Evolutionary conservation across 352 stramenopile genomes (phyloP), one percentile per base, ranked within the genome.

Genomic region (Globisporangium acanthophoron): DNA sequence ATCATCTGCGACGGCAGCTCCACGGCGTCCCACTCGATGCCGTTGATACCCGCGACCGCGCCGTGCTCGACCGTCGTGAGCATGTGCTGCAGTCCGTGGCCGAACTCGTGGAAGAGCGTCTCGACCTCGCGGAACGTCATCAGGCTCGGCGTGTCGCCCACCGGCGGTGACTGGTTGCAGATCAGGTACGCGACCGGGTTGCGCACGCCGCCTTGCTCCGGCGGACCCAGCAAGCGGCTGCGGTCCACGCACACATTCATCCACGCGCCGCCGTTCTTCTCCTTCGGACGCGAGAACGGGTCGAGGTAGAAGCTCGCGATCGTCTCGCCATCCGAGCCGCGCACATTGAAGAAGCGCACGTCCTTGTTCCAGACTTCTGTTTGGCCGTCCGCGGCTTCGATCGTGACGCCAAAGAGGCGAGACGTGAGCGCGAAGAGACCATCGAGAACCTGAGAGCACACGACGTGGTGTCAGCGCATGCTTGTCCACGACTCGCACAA

Each of bases 1-100:
- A 99, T 99, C 79, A 99, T 99, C 76, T 99, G 97, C 12, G 88
- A 98, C 27, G 97, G 97, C 18, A 98, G 75, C 69, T 99, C 97
- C 3, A 99, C 96, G 15, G 97, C 97, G 79, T 99, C 97, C 96
- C 96, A 99, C 73, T 99, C 96, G 16, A 99, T 87, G 48, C 92
- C 93, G 68, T 98, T 99, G 72, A 99, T 98, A 16, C 96, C 96
- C 5, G 96, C 93, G 40, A 98, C 95, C 50, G 97, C 96, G 58
- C 92, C 94, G 62, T 99, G 90, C 48, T 96, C 85, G 52, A 98
- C 94, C 21, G 77, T 90, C 16, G 97, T 99, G 6, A 99, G 85
- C 97, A 99, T 99, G 76, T 99, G 97, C 74, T 99, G 97, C 31
- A 99, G 75, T 0, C 94, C 96, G 68, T 99, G 96, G 54, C 97